Base-by-base conservation (phyloP, 1,284 basidiomycete species). In the Papiliotrema fonsecae region DNA sequence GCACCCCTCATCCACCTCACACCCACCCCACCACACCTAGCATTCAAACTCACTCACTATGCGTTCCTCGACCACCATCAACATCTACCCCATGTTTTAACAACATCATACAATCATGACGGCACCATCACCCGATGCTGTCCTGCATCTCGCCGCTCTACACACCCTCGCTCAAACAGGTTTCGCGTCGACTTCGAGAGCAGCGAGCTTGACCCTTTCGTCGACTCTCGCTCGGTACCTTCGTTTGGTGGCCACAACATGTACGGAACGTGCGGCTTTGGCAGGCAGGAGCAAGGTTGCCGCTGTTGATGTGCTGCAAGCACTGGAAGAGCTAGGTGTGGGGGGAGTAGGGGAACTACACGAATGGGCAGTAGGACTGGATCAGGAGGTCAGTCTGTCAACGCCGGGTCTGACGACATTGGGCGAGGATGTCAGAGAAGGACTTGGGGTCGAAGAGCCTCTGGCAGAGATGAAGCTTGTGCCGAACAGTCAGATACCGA, bases 111-210 rank as follows among this genome's bases (percentile, higher is more conserved):
- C 28, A 27, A 47, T 35, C 49, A 60, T 59, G 60, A 47, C 55
- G 22, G 51, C 54, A 26, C 48, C 61, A 25, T 65, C 62, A 22
- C 69, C 67, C 26, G 67, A 68, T 44, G 68, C 68, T 9, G 55
- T 71, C 16, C 56, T 71, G 13, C 69, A 71, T 47, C 60, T 71
- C 35, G 67, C 66, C 14, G 59, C 61, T 6, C 60, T 69, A 21
- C 66, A 69, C 47, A 51, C 64, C 21, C 65, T 70, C 16, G 58
- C 70, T 14, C 55, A 55, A 11, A 58, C 70, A 4, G 69, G 67
- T 3, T 69, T 69, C 58, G 67, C 68, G 10, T 69, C 65, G 31
- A 69, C 68, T 21, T 68, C 65, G 21, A 52, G 54, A 16, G 67
- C 69, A 16, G 70, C 69, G 6, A 64, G 61, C 25, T 22, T 69